Evolutionary conservation across 345 rosid species (phyloP).

Genomic region (Corymbia maculata): DNA sequence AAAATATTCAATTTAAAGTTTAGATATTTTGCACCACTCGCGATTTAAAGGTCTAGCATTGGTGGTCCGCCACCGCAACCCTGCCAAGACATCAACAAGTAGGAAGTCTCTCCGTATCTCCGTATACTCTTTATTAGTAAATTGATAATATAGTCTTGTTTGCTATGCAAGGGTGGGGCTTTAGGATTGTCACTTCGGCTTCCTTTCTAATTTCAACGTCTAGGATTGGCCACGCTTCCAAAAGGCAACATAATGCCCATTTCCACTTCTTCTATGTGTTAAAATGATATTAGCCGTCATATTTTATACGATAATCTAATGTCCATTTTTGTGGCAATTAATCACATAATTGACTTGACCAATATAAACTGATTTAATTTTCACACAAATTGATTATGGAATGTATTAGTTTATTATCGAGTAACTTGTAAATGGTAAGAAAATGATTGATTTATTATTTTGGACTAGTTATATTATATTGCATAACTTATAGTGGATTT

Average conservation of each 20-base stretch:
- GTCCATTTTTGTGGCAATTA: neutral
- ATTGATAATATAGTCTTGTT: neutral
- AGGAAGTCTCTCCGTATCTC: neutral
- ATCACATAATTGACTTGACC: neutral
- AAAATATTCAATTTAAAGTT: fast-evolving
- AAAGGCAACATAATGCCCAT: neutral
- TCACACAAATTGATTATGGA: neutral
- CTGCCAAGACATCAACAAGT: neutral
- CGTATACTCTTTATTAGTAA: neutral
- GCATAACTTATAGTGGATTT: neutral
- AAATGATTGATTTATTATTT: neutral
- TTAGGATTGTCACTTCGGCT: neutral
- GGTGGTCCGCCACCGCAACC: too few species aligned
- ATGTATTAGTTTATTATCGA: neutral
- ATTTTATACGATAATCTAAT: neutral
- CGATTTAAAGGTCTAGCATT: neutral
- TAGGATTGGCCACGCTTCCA: fast-evolving
- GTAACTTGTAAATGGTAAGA: neutral
- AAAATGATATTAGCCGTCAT: neutral
- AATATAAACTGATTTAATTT: neutral
- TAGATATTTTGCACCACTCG: neutral
- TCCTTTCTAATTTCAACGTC: neutral
- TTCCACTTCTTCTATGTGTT: neutral
- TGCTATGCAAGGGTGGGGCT: neutral
- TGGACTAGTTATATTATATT: neutral